Percentiles rank a stretch among this genome's conserved stretches.
phyloP scores from a whole-genome alignment of 257 asterid genomes.

The Cruciata laevipes region DNA sequence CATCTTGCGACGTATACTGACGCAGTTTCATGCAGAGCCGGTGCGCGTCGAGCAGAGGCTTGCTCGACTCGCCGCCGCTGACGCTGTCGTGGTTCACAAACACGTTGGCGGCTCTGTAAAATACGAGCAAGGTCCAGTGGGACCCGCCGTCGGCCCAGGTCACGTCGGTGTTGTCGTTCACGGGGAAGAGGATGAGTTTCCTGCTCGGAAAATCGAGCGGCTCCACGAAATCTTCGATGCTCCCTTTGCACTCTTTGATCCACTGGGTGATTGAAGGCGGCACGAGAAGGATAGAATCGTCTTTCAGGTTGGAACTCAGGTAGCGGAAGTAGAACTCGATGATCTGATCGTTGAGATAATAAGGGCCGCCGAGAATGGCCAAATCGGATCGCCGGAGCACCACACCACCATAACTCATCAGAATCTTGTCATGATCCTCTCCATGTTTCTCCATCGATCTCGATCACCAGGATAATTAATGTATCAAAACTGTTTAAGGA shows the following conservation, averaged over 20 bases:
- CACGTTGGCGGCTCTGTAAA: slow-evolving; percentile 36
- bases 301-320: slow-evolving; percentile 40
- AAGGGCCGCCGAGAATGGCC: slow-evolving; percentile 55
- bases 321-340: slow-evolving; percentile 79
- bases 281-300: slow-evolving; percentile 51
- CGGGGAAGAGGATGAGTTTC: slow-evolving; percentile 61
- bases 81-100: slow-evolving; percentile 81
- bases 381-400: slow-evolving; percentile 71
- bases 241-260: slow-evolving; percentile 64
- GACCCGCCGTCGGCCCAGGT: slow-evolving; percentile 64
- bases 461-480: neutral
- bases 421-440: slow-evolving; percentile 50
- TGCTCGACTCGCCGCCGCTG: neutral
- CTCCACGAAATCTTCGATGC: slow-evolving; percentile 49
- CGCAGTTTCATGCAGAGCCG: slow-evolving; percentile 34
- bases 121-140: slow-evolving; percentile 80
- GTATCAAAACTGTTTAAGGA: no score
- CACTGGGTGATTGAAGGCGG: slow-evolving; percentile 79
- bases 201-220: slow-evolving; percentile 52
- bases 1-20: slow-evolving; percentile 22
- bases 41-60: slow-evolving; percentile 21
- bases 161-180: slow-evolving; percentile 65
- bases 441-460: slow-evolving; percentile 35
- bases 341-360: slow-evolving; percentile 71
- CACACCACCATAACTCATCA: slow-evolving; percentile 72